Conservation (phyloP, 495 filamentous ascomycete genomes). For the Talaromyces adpressus region DNA sequence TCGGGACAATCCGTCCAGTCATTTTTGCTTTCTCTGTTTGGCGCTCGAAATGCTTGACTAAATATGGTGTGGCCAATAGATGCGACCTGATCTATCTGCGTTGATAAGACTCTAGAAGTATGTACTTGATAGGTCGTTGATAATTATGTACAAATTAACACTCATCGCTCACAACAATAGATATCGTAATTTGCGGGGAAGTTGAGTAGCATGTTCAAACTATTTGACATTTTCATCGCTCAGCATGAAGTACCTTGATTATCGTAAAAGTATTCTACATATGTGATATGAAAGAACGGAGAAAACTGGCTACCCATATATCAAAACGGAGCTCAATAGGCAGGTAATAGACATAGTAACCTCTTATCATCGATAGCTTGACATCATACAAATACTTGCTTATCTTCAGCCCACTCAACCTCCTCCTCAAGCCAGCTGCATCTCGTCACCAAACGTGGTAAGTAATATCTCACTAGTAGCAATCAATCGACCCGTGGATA, state of each 20-base stretch:
- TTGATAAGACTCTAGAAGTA: background rate
- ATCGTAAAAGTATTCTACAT: background rate
- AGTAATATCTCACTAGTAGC: background rate
- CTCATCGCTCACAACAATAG: background rate
- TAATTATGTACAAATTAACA: background rate
- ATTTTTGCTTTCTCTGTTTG: background rate
- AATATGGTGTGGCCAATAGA: background rate
- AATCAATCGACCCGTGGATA: background rate
- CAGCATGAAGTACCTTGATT: background rate
- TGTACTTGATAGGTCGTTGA: background rate
- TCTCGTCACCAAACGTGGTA: slow-evolving; percentile 1
- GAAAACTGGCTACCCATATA: background rate
- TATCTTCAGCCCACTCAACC: background rate
- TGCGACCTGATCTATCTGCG: background rate
- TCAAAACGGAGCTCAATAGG: background rate
- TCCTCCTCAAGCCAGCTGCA: background rate
- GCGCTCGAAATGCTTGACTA: background rate
- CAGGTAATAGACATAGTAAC: background rate
- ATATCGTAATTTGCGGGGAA: background rate
- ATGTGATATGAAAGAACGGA: background rate
- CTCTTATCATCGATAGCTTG: background rate
- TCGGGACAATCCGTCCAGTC: slow-evolving; percentile 4
- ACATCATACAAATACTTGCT: background rate
- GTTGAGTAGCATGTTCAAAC: background rate
- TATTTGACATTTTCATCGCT: background rate